Evolutionary conservation across 2,329 filamentous ascomycete species (phyloP).

Genomic region (Colletotrichum sp.): DNA sequence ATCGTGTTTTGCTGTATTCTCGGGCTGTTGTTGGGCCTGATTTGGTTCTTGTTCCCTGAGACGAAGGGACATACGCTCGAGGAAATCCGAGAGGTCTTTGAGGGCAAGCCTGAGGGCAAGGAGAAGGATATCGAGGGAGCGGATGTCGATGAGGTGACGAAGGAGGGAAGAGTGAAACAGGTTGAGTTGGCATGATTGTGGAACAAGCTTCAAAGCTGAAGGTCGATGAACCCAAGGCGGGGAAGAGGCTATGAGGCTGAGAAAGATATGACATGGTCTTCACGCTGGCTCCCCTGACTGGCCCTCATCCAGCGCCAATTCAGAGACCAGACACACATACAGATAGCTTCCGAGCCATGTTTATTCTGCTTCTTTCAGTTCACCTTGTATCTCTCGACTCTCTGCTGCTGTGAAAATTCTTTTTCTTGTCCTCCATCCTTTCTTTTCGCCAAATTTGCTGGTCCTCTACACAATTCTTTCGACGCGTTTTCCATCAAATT

Average conservation of each 20-base stretch:
- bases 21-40: conserved; percentile 16
- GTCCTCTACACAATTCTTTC: neutral
- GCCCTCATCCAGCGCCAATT: neutral
- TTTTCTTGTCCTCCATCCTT: neutral
- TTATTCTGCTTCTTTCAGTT: neutral
- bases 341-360: neutral
- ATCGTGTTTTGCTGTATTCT: conserved; percentile 25
- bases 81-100: conserved; percentile 21
- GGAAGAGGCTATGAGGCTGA: neutral
- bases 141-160: neutral
- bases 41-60: conserved; percentile 31
- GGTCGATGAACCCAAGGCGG: neutral
- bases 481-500: neutral
- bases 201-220: neutral
- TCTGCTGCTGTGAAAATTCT: neutral
- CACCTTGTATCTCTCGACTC: neutral
- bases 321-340: neutral
- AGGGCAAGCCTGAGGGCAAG: neutral
- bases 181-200: neutral
- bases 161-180: neutral
- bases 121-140: neutral
- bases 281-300: neutral
- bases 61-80: conserved; percentile 29
- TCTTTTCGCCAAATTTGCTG: neutral
- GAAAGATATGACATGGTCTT: neutral